Conservation (phyloP, 768 basidiomycete genomes). For the Termitomyces titanicus region DNA sequence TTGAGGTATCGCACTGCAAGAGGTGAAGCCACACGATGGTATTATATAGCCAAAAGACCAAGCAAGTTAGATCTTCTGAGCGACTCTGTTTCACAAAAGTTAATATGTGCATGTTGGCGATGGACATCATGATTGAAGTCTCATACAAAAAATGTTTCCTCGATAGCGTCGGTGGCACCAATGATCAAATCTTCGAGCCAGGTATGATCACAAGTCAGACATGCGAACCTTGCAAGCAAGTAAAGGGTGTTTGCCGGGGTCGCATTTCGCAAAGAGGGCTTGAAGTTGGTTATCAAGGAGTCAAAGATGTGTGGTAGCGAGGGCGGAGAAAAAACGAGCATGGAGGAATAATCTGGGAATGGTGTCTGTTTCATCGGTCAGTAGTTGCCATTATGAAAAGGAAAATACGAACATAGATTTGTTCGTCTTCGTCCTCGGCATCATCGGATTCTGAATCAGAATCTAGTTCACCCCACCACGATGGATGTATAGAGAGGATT, state of each 20-base stretch:
- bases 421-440: constrained; percentile 39
- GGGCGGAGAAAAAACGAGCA: constrained; percentile 91
- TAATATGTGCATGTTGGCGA: constrained; percentile 7
- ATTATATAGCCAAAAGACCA: constrained; percentile 96
- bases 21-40: constrained; percentile 88
- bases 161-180: constrained; percentile 88
- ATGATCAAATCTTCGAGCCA: constrained; percentile 94
- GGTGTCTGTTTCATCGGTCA: constrained; percentile 46
- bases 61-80: constrained; percentile 79
- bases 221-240: constrained; percentile 91
- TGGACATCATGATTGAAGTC: neutral
- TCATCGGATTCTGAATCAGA: constrained; percentile 39
- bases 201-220: constrained; percentile 80
- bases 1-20: constrained; percentile 78
- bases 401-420: constrained; percentile 41
- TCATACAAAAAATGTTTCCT: constrained; percentile 89
- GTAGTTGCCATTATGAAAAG: constrained; percentile 1
- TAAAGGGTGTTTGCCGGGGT: constrained; percentile 92
- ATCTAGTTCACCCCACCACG: constrained; percentile 66
- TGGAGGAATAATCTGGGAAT: constrained; percentile 70
- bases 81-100: constrained; percentile 48
- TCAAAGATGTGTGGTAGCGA: constrained; percentile 76
- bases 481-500: constrained; percentile 50
- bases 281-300: constrained; percentile 75
- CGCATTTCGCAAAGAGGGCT: constrained; percentile 65